phyloP scores from a whole-genome alignment of 2,329 filamentous ascomycete species.

The Colletotrichum falcatum region DNA sequence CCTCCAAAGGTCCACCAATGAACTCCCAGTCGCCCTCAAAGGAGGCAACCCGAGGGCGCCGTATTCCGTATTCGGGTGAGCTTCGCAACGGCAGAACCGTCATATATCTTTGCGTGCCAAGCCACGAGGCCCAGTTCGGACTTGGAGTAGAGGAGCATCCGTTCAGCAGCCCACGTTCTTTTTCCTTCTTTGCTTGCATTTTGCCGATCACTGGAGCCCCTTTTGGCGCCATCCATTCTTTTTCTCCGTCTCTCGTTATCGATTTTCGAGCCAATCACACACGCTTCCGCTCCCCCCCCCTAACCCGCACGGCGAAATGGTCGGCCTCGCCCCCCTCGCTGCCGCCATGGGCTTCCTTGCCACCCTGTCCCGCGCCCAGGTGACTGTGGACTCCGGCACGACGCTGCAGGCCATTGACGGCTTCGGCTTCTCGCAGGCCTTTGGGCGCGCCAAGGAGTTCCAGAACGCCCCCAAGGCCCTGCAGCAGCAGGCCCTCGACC shows the following conservation, averaged over 20 bases:
- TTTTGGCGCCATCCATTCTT: too few relatives aligned
- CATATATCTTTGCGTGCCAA: background rate
- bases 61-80: background rate
- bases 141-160: background rate
- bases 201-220: background rate
- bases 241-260: background rate
- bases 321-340: background rate
- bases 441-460: conserved; percentile 56
- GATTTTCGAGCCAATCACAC: background rate
- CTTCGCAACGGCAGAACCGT: background rate
- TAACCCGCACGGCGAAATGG: background rate
- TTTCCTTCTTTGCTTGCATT: background rate
- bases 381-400: conserved; percentile 47
- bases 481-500: conserved; percentile 55
- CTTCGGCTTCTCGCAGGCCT: conserved; percentile 63
- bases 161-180: background rate
- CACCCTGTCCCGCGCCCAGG: conserved; percentile 42
- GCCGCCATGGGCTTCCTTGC: background rate
- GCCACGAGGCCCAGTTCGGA: background rate
- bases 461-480: conserved; percentile 48
- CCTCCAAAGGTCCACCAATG: background rate
- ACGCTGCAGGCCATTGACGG: conserved; percentile 57
- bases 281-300: background rate
- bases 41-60: background rate
- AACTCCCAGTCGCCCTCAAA: background rate